These are phyloP conservation scores for Warburgia ugandensis DNA, from an alignment of 164 flowering plant species.

Conservation along the genomic window DNA sequence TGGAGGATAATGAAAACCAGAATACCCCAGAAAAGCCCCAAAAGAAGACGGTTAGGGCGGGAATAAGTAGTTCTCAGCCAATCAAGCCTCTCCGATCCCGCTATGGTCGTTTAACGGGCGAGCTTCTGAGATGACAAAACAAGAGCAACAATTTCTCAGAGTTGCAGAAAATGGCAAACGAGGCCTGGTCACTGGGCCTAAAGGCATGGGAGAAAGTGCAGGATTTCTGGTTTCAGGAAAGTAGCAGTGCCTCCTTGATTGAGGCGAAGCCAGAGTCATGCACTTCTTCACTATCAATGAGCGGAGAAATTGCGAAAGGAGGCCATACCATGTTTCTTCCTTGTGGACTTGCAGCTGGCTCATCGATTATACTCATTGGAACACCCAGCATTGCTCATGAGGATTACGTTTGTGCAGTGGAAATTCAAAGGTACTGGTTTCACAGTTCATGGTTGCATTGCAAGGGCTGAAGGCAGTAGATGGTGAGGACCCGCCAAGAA, in stretches of 20 bases:
- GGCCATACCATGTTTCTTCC: constrained; percentile 69
- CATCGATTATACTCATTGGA: constrained; percentile 80
- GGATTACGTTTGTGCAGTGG: constrained; percentile 47
- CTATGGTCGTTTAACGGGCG: constrained; percentile 65
- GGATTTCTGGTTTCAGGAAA: constrained; percentile 28
- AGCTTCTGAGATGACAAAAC: constrained; percentile 40
- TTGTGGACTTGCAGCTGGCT: constrained; percentile 93
- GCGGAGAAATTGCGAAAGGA: constrained; percentile 41
- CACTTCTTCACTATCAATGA: constrained; percentile 59
- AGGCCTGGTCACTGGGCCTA: constrained; percentile 79
- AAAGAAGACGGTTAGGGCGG: constrained; percentile 26
- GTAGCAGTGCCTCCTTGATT: constrained; percentile 22
- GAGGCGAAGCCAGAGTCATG: constrained; percentile 66
- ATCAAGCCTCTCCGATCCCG: constrained; percentile 34
- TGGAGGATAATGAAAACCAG: constrained; percentile 41
- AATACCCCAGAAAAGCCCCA: constrained; percentile 31
- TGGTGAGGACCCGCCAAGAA: constrained; percentile 95
- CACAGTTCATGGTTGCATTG: constrained; percentile 87
- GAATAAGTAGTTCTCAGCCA: constrained; percentile 14
- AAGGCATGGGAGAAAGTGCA: constrained; percentile 78
- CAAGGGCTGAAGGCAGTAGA: constrained; percentile 84
- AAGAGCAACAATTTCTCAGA: constrained; percentile 38
- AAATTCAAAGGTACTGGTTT: constrained; percentile 45
- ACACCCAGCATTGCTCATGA: constrained; percentile 72
- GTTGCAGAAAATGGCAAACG: constrained; percentile 80